Evolutionary conservation across 1,284 basidiomycete species (phyloP).

Genomic region (Boletellus dicymbophilus): DNA sequence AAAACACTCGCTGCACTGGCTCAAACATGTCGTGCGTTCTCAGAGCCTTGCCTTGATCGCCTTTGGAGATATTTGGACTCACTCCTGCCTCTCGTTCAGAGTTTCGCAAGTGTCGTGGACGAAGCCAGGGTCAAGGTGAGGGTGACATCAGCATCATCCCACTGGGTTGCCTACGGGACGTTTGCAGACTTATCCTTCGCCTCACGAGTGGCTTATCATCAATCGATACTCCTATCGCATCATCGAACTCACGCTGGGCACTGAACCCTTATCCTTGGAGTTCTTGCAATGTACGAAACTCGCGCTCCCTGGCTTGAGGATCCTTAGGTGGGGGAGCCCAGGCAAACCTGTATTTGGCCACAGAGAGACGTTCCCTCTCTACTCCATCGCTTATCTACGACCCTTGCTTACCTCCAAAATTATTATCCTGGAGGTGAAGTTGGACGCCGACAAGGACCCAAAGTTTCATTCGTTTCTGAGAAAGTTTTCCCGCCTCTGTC

Average conservation of each 20-base stretch:
- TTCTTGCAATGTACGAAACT: neutral
- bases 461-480: neutral
- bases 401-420: neutral
- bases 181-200: neutral
- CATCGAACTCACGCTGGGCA: neutral
- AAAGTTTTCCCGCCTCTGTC: neutral
- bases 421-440: neutral
- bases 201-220: neutral
- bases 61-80: conserved; percentile 7
- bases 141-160: neutral
- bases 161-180: neutral
- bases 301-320: neutral
- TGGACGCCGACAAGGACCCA: neutral
- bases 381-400: neutral
- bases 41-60: conserved; percentile 3
- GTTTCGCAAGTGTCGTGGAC: neutral
- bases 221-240: neutral
- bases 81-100: conserved; percentile 2
- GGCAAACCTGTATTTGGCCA: neutral
- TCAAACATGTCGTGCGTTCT: conserved; percentile 4
- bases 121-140: neutral
- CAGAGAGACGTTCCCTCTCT: neutral
- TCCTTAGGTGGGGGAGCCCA: neutral
- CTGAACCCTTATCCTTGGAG: neutral
- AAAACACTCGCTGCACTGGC: neutral